Conservation (phyloP, 2,329 filamentous ascomycete genomes). For the Thielaviopsis ethacetica region DNA sequence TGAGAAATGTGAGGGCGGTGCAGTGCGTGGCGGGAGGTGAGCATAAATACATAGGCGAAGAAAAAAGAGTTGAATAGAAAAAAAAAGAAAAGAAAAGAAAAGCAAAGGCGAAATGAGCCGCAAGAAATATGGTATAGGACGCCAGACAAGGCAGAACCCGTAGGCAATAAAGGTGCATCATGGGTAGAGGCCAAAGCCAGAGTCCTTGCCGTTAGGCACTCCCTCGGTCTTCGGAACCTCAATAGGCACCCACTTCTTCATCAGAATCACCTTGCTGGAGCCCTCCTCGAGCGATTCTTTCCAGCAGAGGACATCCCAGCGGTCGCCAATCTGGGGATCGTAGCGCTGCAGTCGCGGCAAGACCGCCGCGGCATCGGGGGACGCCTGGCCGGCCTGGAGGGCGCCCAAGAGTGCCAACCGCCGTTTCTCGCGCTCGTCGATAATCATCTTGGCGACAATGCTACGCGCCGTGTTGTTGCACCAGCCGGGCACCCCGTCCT, state of each 20-base stretch:
- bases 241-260: slow-evolving; percentile 6
- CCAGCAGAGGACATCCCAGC: slow-evolving; percentile 34
- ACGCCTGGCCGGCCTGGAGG: slow-evolving; percentile 21
- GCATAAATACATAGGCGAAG: neutral
- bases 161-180: neutral
- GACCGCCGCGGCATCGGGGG: slow-evolving; percentile 20
- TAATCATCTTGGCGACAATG: slow-evolving; percentile 31
- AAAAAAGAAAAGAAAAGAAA: neutral
- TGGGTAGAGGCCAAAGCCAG: slow-evolving; percentile 9
- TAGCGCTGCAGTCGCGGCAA: slow-evolving; percentile 22
- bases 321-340: slow-evolving; percentile 24
- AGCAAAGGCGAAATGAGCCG: neutral
- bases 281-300: slow-evolving; percentile 23
- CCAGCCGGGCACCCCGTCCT: slow-evolving; percentile 36
- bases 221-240: neutral
- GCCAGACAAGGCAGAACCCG: neutral
- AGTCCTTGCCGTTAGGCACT: neutral
- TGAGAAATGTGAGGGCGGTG: no score
- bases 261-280: slow-evolving; percentile 1
- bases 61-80: neutral
- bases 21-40: neutral
- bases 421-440: slow-evolving; percentile 41
- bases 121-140: no score
- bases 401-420: slow-evolving; percentile 31
- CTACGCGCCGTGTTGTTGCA: slow-evolving; percentile 30